phyloP scores from a whole-genome alignment of 2,329 filamentous ascomycete genomes.

The Rosellinia necatrix region DNA sequence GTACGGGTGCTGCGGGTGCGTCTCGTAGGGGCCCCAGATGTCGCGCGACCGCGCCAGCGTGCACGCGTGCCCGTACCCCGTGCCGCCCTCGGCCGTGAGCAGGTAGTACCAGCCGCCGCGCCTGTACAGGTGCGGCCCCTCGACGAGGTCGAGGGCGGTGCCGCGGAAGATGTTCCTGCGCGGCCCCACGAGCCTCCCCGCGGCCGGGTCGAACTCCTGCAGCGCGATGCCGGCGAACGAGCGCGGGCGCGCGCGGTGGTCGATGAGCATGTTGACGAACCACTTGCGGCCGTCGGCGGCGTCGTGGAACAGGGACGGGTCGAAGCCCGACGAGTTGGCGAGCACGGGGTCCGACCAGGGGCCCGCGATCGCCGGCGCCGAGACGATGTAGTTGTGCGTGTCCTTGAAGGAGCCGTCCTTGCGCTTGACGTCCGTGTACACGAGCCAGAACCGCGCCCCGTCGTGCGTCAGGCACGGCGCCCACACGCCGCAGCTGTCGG shows the following conservation, averaged over 20 bases:
- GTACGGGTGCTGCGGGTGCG: conserved; percentile 61
- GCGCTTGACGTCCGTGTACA: conserved; percentile 69
- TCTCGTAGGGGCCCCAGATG: conserved; percentile 66
- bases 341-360: conserved; percentile 67
- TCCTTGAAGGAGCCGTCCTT: conserved; percentile 70
- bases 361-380: conserved; percentile 55
- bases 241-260: conserved; percentile 54
- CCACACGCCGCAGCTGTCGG: conserved; percentile 66
- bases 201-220: conserved; percentile 59
- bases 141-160: conserved; percentile 58
- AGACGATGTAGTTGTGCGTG: conserved; percentile 67
- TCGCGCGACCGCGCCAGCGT: conserved; percentile 59
- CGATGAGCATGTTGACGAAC: conserved; percentile 62
- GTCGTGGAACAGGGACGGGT: conserved; percentile 64
- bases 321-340: conserved; percentile 65
- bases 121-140: conserved; percentile 64
- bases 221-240: conserved; percentile 61
- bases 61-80: conserved; percentile 63
- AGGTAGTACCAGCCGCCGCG: conserved; percentile 64
- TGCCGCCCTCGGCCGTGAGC: conserved; percentile 64
- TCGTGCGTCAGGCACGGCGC: conserved; percentile 67
- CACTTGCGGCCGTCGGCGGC: conserved; percentile 59
- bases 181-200: conserved; percentile 58
- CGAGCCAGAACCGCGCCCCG: conserved; percentile 64
- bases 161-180: conserved; percentile 60